phyloP scores from a whole-genome alignment of 768 basidiomycete species.

The Kwoniella botswanensis region DNA sequence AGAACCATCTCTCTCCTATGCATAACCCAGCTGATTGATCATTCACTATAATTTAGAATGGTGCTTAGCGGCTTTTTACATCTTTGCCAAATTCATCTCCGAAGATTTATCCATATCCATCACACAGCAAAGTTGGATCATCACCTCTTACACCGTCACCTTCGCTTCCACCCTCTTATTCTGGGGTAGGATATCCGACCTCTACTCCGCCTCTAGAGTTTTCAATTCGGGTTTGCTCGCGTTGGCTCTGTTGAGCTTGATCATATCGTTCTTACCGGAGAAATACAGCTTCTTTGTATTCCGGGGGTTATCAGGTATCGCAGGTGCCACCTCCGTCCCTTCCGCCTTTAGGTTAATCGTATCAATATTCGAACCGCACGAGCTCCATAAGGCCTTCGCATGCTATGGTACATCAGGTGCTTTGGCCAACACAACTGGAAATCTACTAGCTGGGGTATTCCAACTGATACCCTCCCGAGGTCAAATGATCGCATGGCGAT shows the following conservation, averaged over 20 bases:
- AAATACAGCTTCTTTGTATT: conserved; percentile 44
- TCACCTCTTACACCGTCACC: conserved; percentile 40
- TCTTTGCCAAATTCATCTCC: conserved; percentile 36
- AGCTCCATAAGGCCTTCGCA: conserved; percentile 32
- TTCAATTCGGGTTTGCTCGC: conserved; percentile 37
- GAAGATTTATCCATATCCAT: conserved; percentile 27
- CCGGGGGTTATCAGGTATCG: conserved; percentile 42
- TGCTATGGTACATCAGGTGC: conserved; percentile 34
- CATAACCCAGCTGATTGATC: background rate
- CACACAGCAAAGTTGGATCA: conserved; percentile 31
- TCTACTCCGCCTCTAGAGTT: conserved; percentile 38
- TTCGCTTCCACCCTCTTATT: conserved; percentile 44
- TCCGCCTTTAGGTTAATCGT: conserved; percentile 39
- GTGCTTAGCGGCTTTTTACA: conserved; percentile 22
- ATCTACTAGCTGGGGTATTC: conserved; percentile 35
- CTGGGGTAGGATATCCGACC: conserved; percentile 45
- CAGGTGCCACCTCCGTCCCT: conserved; percentile 37
- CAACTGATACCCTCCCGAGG: conserved; percentile 30
- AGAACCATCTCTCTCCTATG: background rate
- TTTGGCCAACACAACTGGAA: conserved; percentile 32
- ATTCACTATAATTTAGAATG: background rate
- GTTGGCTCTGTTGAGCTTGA: conserved; percentile 33
- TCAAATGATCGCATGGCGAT: conserved; percentile 46
- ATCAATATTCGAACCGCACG: conserved; percentile 33
- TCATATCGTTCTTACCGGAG: conserved; percentile 38